Conservation (phyloP, 2,329 filamentous ascomycete genomes). For the Nemania sp. region DNA sequence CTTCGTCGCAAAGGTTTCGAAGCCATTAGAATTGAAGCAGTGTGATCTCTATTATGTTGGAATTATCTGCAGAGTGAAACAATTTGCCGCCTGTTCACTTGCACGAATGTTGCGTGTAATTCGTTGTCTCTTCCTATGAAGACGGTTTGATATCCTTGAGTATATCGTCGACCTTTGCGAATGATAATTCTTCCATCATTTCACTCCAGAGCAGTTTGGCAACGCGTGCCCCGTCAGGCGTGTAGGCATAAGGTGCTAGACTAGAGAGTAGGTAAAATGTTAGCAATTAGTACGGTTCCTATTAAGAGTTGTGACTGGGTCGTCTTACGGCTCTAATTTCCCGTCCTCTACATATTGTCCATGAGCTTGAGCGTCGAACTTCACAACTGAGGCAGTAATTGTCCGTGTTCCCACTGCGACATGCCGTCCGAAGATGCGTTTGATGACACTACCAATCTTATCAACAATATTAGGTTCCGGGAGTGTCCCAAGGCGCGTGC, state of each 20-base stretch:
- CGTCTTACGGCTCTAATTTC: conserved; percentile 19
- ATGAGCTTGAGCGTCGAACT: conserved; percentile 9
- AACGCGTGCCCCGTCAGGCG: conserved; percentile 5
- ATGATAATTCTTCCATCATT: conserved; percentile 12
- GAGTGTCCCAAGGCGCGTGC: conserved; percentile 6
- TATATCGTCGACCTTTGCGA: not conserved
- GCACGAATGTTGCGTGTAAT: too few species aligned
- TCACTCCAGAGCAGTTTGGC: conserved; percentile 6
- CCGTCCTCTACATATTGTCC: conserved; percentile 17
- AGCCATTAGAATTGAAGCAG: too few species aligned
- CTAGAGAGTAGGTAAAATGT: not conserved
- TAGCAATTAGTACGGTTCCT: not conserved
- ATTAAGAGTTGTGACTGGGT: not conserved
- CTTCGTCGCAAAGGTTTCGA: too few species aligned
- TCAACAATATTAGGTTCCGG: not conserved
- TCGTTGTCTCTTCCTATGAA: too few species aligned
- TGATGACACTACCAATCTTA: conserved; percentile 2
- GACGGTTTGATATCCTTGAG: too few species aligned
- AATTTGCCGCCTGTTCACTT: too few species aligned
- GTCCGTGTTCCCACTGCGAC: conserved; percentile 6
- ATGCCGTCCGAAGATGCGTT: conserved; percentile 10
- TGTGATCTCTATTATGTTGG: too few species aligned
- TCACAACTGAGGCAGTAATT: conserved; percentile 11
- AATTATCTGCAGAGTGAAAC: too few species aligned
- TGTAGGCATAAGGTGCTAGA: conserved; percentile 6